A percentile compares a stretch with the other conserved stretches of the same genome.
Conservation (phyloP, 1,139 yeast genomes). For the Pichia sp. region DNA sequence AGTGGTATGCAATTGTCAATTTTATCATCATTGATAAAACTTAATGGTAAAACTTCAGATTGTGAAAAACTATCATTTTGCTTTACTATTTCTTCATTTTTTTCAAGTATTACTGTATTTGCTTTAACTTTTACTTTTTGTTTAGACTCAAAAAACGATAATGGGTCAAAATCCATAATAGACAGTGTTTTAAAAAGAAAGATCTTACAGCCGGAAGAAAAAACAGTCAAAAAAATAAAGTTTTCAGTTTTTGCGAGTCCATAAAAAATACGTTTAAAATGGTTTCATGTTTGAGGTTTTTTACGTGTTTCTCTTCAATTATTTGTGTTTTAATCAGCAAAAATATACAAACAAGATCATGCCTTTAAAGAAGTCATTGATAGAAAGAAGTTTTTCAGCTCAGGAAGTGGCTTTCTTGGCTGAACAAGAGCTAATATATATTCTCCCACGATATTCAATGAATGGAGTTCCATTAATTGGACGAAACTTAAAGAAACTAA, state of each 20-base stretch:
- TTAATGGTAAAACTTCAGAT: not conserved
- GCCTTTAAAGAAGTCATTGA: slow-evolving; percentile 37
- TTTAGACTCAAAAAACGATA: slow-evolving; percentile 30
- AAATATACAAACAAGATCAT: not conserved
- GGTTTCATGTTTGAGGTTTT: not conserved
- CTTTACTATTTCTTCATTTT: not conserved
- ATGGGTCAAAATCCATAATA: slow-evolving; percentile 33
- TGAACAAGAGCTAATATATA: slow-evolving; percentile 66
- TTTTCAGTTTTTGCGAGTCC: not conserved
- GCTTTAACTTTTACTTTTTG: not conserved
- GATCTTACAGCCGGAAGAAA: not conserved
- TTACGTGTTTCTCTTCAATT: not conserved
- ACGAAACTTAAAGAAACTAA: slow-evolving; percentile 6
- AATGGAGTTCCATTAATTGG: slow-evolving; percentile 60
- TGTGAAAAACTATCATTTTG: not conserved
- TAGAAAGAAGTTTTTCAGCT: slow-evolving; percentile 59
- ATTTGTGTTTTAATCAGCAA: not conserved
- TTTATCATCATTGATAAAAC: not conserved
- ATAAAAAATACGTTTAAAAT: not conserved
- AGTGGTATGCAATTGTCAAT: not conserved
- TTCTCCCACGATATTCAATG: slow-evolving; percentile 71
- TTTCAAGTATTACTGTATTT: not conserved
- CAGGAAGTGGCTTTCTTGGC: slow-evolving; percentile 79
- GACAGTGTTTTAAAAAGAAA: not conserved
- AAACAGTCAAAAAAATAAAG: not conserved